Evolutionary conservation across 1,284 basidiomycete genomes (phyloP).

Genomic region (Boletus calvinii): DNA sequence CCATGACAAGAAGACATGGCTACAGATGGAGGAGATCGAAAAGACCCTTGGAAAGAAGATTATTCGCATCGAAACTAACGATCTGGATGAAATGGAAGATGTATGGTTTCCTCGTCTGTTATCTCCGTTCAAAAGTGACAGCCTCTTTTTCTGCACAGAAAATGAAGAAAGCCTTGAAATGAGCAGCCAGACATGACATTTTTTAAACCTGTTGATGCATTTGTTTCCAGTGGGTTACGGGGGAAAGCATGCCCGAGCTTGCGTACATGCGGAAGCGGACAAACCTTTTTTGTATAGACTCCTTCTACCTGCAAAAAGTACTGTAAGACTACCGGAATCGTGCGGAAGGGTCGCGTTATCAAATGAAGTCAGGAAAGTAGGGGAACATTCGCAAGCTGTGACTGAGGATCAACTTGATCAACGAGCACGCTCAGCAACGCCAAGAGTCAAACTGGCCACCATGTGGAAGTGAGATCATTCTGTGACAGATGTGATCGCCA

Average conservation of each 20-base stretch:
- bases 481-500: neutral
- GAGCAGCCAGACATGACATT: conserved; percentile 16
- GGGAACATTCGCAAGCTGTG: neutral
- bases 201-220: neutral
- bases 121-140: neutral
- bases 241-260: too few species aligned
- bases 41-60: conserved; percentile 74
- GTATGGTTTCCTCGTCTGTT: conserved; percentile 40
- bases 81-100: conserved; percentile 89
- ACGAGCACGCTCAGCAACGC: neutral
- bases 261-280: neutral
- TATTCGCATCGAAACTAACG: conserved; percentile 77
- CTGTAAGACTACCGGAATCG: neutral
- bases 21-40: conserved; percentile 86
- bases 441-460: neutral
- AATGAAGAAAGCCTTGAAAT: conserved; percentile 78
- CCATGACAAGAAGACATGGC: conserved; percentile 81
- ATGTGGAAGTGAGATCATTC: neutral
- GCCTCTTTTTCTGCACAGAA: conserved; percentile 41
- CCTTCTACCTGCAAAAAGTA: neutral
- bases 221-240: too few species aligned
- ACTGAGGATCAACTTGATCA: too few species aligned
- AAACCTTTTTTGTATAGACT: neutral
- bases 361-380: neutral
- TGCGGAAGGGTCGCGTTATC: neutral